Percentiles rank a stretch among this genome's conserved stretches.
phyloP scores from a whole-genome alignment of 129 eudicot genomes.

The Silybum marianum region DNA sequence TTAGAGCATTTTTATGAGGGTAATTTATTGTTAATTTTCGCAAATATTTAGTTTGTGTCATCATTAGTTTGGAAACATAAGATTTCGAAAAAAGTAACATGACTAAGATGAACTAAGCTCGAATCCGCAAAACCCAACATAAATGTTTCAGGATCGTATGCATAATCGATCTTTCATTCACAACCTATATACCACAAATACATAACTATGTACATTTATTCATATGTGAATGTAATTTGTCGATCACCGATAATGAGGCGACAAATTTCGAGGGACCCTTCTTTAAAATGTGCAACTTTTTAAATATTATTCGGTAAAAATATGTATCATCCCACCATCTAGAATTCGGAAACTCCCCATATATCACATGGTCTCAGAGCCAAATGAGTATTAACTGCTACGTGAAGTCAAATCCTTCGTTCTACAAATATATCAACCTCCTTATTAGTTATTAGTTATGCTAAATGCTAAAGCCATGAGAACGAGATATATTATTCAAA shows the following conservation, averaged over 20 bases:
- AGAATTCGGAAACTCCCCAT: not conserved
- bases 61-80: too few species aligned
- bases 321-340: too few species aligned
- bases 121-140: not conserved
- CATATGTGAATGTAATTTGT: not conserved
- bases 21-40: too few species aligned
- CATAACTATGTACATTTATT: not conserved
- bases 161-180: not conserved
- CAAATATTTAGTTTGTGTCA: too few species aligned
- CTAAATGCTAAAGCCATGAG: not conserved
- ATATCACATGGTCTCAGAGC: not conserved
- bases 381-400: not conserved
- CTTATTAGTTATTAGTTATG: not conserved
- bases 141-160: not conserved
- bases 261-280: not conserved
- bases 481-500: not conserved
- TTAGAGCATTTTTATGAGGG: too few species aligned
- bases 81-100: too few species aligned
- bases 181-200: not conserved
- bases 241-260: not conserved
- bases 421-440: not conserved
- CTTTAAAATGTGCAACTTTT: not conserved
- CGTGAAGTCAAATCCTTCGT: not conserved
- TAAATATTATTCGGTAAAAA: not conserved
- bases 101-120: too few species aligned